Evolutionary conservation across 805 yeast genomes (phyloP), one percentile per base, ranked within the genome.

Genomic region (Starmerella stellata): DNA sequence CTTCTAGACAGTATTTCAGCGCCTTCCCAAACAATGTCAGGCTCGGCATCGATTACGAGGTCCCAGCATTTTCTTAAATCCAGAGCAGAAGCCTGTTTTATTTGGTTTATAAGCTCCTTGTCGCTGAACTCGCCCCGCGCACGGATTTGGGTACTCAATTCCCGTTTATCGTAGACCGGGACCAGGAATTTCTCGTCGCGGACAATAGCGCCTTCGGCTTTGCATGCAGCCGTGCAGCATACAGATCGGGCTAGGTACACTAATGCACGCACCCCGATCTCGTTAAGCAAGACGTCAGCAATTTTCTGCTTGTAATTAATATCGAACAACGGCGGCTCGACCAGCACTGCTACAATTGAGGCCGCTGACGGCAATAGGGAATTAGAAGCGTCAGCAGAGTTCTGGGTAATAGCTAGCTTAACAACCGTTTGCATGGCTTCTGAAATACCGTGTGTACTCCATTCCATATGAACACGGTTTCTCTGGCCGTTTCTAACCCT

Each of bases 291-390:
- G 2, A 38, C 37, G 7, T 44, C 37, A 15, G 50, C 48, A 1
- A 48, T 25, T 11, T 30, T 20, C 14, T 38, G 40, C 33, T 49
- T 51, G 3, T 24, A 8, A 3, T 30, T 31, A 14, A 44, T 5
- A 3, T 44, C 34, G 17, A 41, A 37, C 5, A 51, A 37, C n/a
- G 52, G 50, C 7, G 54, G 54, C 38, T 50, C 53, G 1, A 47
- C 40, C 25, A 23, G 9, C 9, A 23, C 25, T 23, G 11, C 25
- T 7, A 23, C 25, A 7, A 23, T 7, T 7, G 25, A 23, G 9
- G 25, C 9, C 11, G n/a, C n/a, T n/a, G n/a, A n/a, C n/a, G n/a
- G n/a, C n/a, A n/a, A n/a, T n/a, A n/a, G n/a, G n/a, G n/a, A n/a
- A n/a, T n/a, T n/a, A n/a, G n/a, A n/a, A n/a, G n/a, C n/a, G n/a